Base-by-base conservation (phyloP, 1,284 basidiomycete species). In the Sphagnurus paluster region DNA sequence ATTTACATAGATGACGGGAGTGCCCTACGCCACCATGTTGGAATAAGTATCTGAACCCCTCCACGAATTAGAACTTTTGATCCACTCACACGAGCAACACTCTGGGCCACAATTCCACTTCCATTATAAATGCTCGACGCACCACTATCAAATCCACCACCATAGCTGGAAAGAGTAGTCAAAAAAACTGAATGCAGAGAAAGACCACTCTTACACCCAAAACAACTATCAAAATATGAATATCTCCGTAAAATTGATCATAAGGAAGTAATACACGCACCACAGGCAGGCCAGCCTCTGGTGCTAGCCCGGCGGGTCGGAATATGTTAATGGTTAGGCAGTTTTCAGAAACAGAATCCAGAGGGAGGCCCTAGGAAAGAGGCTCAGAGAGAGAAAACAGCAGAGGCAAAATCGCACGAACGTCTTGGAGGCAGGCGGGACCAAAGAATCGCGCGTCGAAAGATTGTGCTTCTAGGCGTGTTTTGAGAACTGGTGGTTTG, bases 1-100 rank as follows among this genome's bases (percentile, higher is more conserved):
- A 45, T 70, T 76, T 30, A 82, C 79, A 39, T 78, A 77, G n/a
- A 83, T 67, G 25, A 82, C 55, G 11, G 76, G 77, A 2, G 73
- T 77, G 25, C 71, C 74, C 72, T 77, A 46, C 21, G 3, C n/a
- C n/a, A n/a, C n/a, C n/a, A n/a, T 5, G 3, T 16, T 28, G 10
- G 17, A 11, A 3, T 37, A 13, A 38, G 8, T 1, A n/a, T n/a
- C n/a, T n/a, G n/a, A 16, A 40, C 26, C 20, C 4, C 7, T 34
- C 24, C 1, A 13, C 7, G 14, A n/a, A n/a, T 30, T 13, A 39
- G 19, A 23, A 19, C 21, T 40, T 14, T 11, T 6, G 7, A 26
- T n/a, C 11, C 10, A 42, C 65, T 39, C 58, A 77, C 76, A 35
- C 77, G 63, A 34, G 59, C 51, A 7, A 75, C 62, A 39, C 75